phyloP scores from a whole-genome alignment of 1,139 yeast species.

The Kodamaea suecica region DNA sequence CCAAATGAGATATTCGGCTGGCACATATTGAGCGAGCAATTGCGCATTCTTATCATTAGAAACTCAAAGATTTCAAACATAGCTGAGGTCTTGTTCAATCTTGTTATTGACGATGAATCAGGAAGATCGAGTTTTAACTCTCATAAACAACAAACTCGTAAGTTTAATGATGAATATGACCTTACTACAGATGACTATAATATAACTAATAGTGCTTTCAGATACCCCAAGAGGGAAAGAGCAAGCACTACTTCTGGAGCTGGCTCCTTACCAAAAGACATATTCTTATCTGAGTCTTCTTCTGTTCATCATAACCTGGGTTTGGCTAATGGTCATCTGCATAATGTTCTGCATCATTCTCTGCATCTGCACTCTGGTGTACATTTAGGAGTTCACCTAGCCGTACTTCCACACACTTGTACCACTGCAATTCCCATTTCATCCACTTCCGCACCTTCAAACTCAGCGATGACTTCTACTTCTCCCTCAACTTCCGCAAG shows the following conservation, averaged over 20 bases:
- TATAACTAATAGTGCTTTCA: slow-evolving; percentile 22
- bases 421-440: neutral
- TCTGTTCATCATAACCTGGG: slow-evolving; percentile 10
- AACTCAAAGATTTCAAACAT: slow-evolving; percentile 51
- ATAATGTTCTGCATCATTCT: neutral
- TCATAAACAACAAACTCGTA: slow-evolving; percentile 20
- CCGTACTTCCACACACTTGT: neutral
- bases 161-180: slow-evolving; percentile 12
- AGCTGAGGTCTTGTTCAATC: slow-evolving; percentile 46
- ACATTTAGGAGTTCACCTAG: neutral
- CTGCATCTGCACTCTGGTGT: neutral
- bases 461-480: neutral
- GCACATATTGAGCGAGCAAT: slow-evolving; percentile 54
- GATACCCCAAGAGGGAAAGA: slow-evolving; percentile 25
- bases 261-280: slow-evolving; percentile 27
- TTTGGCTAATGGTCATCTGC: neutral
- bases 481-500: too few species aligned
- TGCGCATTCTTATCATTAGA: slow-evolving; percentile 53
- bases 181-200: slow-evolving; percentile 9
- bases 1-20: slow-evolving; percentile 68
- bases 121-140: slow-evolving; percentile 41
- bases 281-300: slow-evolving; percentile 14
- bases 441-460: slow-evolving; percentile 1
- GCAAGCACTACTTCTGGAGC: slow-evolving; percentile 27
- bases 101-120: slow-evolving; percentile 55